These are phyloP conservation scores for Adiantum capillusveneris DNA, from an alignment of 75 land plant genomes.

Conservation along the genomic window DNA sequence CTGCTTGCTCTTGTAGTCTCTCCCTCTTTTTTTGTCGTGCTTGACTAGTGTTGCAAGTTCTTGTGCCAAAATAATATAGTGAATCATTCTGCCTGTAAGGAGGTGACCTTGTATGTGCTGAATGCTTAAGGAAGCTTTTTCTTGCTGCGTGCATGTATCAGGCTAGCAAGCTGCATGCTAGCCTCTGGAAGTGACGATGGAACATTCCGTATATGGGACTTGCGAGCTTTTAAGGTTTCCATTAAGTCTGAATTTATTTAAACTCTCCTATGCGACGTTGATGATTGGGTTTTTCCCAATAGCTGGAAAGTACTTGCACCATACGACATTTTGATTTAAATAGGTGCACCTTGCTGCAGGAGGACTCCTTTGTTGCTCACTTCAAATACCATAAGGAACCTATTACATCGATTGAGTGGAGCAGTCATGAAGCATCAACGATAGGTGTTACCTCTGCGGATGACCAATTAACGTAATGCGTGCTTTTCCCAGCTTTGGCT, in stretches of 20 bases:
- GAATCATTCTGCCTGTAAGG: too few species aligned
- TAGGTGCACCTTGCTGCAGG: constrained; percentile 19
- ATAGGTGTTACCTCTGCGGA: constrained; percentile 81
- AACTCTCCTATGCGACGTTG: too few species aligned
- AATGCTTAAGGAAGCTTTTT: too few species aligned
- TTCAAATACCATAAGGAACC: constrained; percentile 82
- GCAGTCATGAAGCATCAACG: constrained; percentile 89
- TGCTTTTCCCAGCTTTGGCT: neutral
- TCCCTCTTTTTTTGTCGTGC: too few species aligned
- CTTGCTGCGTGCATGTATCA: too few species aligned
- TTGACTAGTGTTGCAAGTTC: too few species aligned
- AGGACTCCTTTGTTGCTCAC: constrained; percentile 66
- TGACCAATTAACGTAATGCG: constrained; percentile 72
- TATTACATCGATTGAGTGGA: constrained; percentile 94
- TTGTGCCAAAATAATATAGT: constrained; percentile 6
- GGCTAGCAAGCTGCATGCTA: constrained; percentile 83
- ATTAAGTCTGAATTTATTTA: neutral
- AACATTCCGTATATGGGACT: constrained; percentile 87
- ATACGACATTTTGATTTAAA: too few species aligned
- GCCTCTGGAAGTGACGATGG: constrained; percentile 99
- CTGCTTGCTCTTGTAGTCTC: too few species aligned
- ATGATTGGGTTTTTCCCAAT: too few species aligned
- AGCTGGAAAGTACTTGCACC: too few species aligned
- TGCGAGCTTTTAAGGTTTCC: constrained; percentile 67
- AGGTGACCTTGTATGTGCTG: too few species aligned